phyloP scores from a whole-genome alignment of 495 filamentous ascomycete species.

The Alectoria sarmentosa region DNA sequence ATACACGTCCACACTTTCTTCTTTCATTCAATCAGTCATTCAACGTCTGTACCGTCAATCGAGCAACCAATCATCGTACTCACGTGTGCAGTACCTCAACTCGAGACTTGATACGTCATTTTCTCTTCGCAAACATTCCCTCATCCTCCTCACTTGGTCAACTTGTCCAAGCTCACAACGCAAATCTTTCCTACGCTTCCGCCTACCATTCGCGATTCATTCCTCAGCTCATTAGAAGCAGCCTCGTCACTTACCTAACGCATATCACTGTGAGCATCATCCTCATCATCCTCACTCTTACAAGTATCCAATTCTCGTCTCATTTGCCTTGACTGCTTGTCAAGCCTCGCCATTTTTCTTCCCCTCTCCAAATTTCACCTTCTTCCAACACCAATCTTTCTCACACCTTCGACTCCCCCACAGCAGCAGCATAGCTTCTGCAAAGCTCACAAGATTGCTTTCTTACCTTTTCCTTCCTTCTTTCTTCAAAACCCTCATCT shows the following conservation, averaged over 20 bases:
- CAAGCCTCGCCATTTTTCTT: neutral
- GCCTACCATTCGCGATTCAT: neutral
- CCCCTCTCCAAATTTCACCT: neutral
- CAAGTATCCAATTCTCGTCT: neutral
- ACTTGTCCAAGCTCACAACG: neutral
- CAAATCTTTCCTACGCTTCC: neutral
- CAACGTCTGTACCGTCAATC: slow-evolving; percentile 28
- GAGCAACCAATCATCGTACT: neutral
- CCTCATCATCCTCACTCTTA: slow-evolving; percentile 13
- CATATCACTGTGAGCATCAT: neutral
- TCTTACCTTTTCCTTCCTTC: neutral
- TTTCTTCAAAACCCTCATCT: neutral
- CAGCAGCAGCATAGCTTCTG: neutral
- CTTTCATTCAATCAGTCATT: slow-evolving; percentile 28
- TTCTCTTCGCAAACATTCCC: neutral
- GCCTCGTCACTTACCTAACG: neutral
- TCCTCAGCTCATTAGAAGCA: neutral
- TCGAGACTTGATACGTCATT: neutral
- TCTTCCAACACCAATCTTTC: neutral
- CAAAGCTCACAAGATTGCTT: neutral
- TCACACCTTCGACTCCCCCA: neutral
- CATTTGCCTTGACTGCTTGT: neutral
- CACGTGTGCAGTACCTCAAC: neutral
- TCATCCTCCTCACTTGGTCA: neutral
- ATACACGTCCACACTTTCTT: slow-evolving; percentile 19